phyloP scores from a whole-genome alignment of 306 rosid species.

The Lathyrus aphaca region DNA sequence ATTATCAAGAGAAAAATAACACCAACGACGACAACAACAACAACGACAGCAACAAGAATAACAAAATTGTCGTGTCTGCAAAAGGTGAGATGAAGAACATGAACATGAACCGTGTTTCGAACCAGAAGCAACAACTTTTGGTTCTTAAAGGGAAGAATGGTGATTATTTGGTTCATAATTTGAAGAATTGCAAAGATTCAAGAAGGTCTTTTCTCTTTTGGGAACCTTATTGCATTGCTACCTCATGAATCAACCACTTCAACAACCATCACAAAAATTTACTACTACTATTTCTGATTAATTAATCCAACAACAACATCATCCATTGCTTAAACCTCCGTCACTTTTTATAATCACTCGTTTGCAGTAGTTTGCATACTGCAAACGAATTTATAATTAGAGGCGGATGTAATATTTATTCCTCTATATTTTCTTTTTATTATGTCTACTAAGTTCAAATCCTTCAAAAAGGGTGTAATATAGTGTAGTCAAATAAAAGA shows the following conservation, averaged over 20 bases:
- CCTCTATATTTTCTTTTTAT: slow-evolving; percentile 36
- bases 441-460: slow-evolving; percentile 43
- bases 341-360: not conserved
- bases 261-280: not conserved
- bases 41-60: not conserved
- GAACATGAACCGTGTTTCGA: slow-evolving; percentile 30
- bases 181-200: slow-evolving; percentile 71
- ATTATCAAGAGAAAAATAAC: slow-evolving; percentile 32
- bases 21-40: not conserved
- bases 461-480: slow-evolving; percentile 44
- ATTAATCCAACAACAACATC: slow-evolving; percentile 30
- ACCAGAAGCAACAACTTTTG: slow-evolving; percentile 51
- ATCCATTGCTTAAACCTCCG: slow-evolving; percentile 38
- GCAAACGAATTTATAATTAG: not conserved
- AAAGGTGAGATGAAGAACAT: slow-evolving; percentile 25
- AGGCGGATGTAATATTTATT: slow-evolving; percentile 16
- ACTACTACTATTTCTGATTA: slow-evolving; percentile 26
- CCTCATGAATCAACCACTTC: slow-evolving; percentile 52
- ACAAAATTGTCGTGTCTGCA: slow-evolving; percentile 36
- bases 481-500: slow-evolving; percentile 51
- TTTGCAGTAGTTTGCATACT: not conserved
- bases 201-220: slow-evolving; percentile 69
- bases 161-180: slow-evolving; percentile 61
- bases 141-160: slow-evolving; percentile 68
- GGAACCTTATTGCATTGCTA: slow-evolving; percentile 89